Percentiles rank a stretch among this genome's conserved stretches.
Conservation (phyloP, 805 yeast genomes). For the Candida golubevii region DNA sequence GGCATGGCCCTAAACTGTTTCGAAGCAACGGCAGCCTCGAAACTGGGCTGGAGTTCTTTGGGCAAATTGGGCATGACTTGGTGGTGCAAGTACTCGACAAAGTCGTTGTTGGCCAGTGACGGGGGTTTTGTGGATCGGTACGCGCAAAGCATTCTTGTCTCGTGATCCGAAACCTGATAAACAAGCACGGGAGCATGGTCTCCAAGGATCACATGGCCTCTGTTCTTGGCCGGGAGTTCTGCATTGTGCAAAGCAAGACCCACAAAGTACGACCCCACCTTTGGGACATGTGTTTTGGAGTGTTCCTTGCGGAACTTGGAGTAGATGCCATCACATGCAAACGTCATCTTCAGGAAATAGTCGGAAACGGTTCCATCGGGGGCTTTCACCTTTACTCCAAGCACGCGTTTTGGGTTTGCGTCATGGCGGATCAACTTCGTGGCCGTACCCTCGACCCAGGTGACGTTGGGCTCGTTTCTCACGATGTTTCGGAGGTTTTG, state of each 20-base stretch:
- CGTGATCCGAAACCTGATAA: slow-evolving; percentile 79
- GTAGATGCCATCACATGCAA: slow-evolving; percentile 90
- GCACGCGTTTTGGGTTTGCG: slow-evolving; percentile 46
- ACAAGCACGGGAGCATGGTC: slow-evolving; percentile 82
- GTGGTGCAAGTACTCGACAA: slow-evolving; percentile 54
- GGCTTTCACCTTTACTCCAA: slow-evolving; percentile 67
- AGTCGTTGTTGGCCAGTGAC: slow-evolving; percentile 49
- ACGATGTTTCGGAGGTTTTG: slow-evolving; percentile 72
- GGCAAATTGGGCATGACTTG: slow-evolving; percentile 73
- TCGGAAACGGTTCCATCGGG: slow-evolving; percentile 25
- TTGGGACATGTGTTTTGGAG: slow-evolving; percentile 56
- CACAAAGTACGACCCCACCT: slow-evolving; percentile 77
- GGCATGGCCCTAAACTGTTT: slow-evolving; percentile 83
- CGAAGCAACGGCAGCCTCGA: slow-evolving; percentile 52
- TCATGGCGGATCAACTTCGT: slow-evolving; percentile 55
- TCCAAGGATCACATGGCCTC: slow-evolving; percentile 90
- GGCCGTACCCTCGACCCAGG: slow-evolving; percentile 81
- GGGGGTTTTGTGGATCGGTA: slow-evolving; percentile 74
- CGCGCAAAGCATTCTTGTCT: slow-evolving; percentile 88
- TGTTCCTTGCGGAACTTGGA: slow-evolving; percentile 84
- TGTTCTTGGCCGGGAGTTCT: slow-evolving; percentile 63
- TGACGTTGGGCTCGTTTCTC: slow-evolving; percentile 64
- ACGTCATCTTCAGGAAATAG: slow-evolving; percentile 59
- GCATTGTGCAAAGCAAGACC: slow-evolving; percentile 78
- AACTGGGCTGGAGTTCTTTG: slow-evolving; percentile 56